These are phyloP conservation scores for Acrasis kona DNA, from an alignment of 78 protist genomes.

Conservation along the genomic window DNA sequence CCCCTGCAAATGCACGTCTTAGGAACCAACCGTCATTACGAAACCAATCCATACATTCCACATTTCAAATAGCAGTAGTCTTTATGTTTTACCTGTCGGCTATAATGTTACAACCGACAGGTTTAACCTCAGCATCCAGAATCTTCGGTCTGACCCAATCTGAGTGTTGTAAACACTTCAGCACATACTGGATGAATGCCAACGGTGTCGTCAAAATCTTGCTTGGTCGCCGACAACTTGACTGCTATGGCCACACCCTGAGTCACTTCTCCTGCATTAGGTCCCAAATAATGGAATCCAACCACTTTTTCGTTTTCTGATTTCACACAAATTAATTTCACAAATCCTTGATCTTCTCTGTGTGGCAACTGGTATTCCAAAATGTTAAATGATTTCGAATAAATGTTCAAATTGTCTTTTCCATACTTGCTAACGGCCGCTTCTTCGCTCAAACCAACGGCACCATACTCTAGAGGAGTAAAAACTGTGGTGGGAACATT, in stretches of 20 bases:
- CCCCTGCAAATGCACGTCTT: too few species aligned
- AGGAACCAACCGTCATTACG: too few species aligned
- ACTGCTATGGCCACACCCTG: conserved; percentile 60
- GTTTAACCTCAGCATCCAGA: conserved; percentile 82
- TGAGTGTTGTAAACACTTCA: conserved; percentile 63
- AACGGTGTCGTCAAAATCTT: conserved; percentile 66
- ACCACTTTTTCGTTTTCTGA: conserved; percentile 56
- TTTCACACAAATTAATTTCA: conserved; percentile 50
- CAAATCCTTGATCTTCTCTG: conserved; percentile 39
- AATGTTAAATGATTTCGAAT: conserved; percentile 40
- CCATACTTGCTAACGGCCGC: conserved; percentile 58
- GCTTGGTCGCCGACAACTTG: conserved; percentile 55
- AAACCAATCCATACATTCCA: too few species aligned
- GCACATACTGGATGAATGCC: conserved; percentile 92
- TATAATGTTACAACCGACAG: too few species aligned
- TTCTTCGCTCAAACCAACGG: conserved; percentile 74
- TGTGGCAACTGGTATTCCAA: conserved; percentile 67
- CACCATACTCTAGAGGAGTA: conserved; percentile 91
- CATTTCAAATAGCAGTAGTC: too few species aligned
- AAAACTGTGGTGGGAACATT: conserved; percentile 90
- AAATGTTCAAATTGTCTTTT: conserved; percentile 66
- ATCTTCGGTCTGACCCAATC: conserved; percentile 15
- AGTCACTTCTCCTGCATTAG: conserved; percentile 86
- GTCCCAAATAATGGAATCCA: conserved; percentile 76
- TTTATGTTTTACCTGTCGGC: too few species aligned